Percentiles rank a stretch among this genome's conserved stretches.
phyloP scores from a whole-genome alignment of 2,329 filamentous ascomycete genomes.

The Aureobasidium sp. region DNA sequence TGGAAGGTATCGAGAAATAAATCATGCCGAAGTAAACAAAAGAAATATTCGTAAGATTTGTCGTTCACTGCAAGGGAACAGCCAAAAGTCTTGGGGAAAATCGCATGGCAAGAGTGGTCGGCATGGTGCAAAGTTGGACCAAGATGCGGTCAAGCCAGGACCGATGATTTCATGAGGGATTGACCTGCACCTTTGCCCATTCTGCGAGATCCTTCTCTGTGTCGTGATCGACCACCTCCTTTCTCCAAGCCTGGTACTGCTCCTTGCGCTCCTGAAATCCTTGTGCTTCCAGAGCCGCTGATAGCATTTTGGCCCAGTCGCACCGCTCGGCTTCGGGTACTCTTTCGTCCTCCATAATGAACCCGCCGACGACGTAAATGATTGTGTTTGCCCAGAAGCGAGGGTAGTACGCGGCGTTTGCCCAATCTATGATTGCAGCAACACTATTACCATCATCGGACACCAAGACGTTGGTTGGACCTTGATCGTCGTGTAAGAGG shows the following conservation, averaged over 20 bases:
- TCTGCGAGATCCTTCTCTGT: neutral
- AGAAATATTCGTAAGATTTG: no score
- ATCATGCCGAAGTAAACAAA: no score
- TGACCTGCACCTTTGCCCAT: neutral
- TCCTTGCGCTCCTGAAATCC: neutral
- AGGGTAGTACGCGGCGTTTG: neutral
- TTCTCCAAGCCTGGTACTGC: neutral
- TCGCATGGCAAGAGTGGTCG: no score
- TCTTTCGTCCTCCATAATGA: neutral
- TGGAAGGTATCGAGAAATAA: no score
- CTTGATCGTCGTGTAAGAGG: neutral
- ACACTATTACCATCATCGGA: neutral
- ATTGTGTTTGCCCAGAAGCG: neutral
- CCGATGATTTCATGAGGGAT: neutral
- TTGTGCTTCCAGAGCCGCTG: neutral
- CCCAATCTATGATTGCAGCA: neutral
- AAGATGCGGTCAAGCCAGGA: no score
- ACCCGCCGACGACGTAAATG: neutral
- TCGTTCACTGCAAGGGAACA: no score
- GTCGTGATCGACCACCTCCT: neutral
- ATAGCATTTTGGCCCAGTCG: neutral
- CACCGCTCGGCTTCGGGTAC: neutral
- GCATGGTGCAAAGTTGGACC: no score
- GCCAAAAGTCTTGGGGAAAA: no score
- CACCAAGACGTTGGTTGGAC: neutral